Evolutionary conservation across 2,329 filamentous ascomycete genomes (phyloP).

Genomic region (Juglanconis juglandina): DNA sequence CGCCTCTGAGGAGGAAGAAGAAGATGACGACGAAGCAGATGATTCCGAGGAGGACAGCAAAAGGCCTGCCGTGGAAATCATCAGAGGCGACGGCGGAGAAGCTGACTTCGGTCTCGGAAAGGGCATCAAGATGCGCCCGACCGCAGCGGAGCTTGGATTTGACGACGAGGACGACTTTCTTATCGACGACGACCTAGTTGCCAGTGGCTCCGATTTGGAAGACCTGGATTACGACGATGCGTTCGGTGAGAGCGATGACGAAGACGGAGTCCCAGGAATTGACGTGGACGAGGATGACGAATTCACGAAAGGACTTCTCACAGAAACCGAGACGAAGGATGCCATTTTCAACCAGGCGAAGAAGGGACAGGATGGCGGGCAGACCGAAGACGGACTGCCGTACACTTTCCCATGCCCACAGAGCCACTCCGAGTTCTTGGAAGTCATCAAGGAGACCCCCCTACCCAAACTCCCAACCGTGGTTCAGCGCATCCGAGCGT

Average conservation of each 20-base stretch:
- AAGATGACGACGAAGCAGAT: constrained; percentile 34
- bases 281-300: constrained; percentile 58
- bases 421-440: constrained; percentile 70
- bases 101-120: constrained; percentile 59
- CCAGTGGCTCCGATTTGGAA: constrained; percentile 67
- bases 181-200: constrained; percentile 83
- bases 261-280: constrained; percentile 32
- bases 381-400: constrained; percentile 57
- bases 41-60: constrained; percentile 28
- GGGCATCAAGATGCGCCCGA: constrained; percentile 55
- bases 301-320: constrained; percentile 67
- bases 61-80: constrained; percentile 28
- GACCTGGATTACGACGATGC: constrained; percentile 54
- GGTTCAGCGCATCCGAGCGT: constrained; percentile 81
- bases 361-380: constrained; percentile 40
- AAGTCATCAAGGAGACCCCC: constrained; percentile 59
- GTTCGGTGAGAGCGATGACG: constrained; percentile 46
- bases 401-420: constrained; percentile 86
- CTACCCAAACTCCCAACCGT: constrained; percentile 68
- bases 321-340: constrained; percentile 53
- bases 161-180: constrained; percentile 95
- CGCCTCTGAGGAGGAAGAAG: constrained; percentile 59
- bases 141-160: constrained; percentile 64
- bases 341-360: constrained; percentile 49
- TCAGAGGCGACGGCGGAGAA: constrained; percentile 35